These are phyloP conservation scores for Magnaporthiopsis incrustans DNA, from an alignment of 2,329 filamentous ascomycete species.

Conservation along the genomic window DNA sequence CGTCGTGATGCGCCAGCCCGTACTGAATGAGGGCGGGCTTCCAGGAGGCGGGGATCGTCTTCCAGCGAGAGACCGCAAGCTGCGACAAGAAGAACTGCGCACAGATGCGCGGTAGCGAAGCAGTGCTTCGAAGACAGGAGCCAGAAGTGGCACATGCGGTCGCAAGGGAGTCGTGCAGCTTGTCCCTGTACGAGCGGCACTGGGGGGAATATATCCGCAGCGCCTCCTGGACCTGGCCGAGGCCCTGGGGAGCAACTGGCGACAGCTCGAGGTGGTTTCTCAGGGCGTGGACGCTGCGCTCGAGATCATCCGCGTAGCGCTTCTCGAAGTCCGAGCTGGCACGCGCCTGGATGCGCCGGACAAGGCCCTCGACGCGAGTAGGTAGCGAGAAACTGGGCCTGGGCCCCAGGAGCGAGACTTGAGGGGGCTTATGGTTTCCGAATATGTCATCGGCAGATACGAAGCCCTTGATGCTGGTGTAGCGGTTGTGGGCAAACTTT, in stretches of 20 bases:
- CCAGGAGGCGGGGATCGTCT: conserved; percentile 25
- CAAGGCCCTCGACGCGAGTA: not conserved
- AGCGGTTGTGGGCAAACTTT: not conserved
- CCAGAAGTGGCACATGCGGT: too few relatives aligned
- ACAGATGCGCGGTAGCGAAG: not conserved
- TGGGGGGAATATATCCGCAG: not conserved
- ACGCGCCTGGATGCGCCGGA: not conserved
- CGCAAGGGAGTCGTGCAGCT: not conserved
- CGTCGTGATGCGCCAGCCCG: conserved; percentile 28
- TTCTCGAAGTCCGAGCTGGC: not conserved
- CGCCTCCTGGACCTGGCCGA: not conserved
- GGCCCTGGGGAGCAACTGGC: too few relatives aligned
- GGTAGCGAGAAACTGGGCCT: too few relatives aligned
- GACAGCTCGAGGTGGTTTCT: not conserved
- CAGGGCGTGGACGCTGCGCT: not conserved
- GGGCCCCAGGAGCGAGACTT: too few relatives aligned
- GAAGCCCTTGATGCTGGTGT: not conserved
- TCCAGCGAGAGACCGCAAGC: conserved; percentile 1
- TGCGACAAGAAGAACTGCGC: conserved; percentile 1
- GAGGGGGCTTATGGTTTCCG: not conserved
- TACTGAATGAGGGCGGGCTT: conserved; percentile 28
- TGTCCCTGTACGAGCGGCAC: not conserved
- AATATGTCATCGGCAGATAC: not conserved
- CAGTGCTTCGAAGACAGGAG: too few relatives aligned
- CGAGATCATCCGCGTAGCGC: not conserved